Evolutionary conservation across 2,329 filamentous ascomycete genomes (phyloP), one percentile per base, ranked within the genome.

Genomic region (Diaporthe longicolla): DNA sequence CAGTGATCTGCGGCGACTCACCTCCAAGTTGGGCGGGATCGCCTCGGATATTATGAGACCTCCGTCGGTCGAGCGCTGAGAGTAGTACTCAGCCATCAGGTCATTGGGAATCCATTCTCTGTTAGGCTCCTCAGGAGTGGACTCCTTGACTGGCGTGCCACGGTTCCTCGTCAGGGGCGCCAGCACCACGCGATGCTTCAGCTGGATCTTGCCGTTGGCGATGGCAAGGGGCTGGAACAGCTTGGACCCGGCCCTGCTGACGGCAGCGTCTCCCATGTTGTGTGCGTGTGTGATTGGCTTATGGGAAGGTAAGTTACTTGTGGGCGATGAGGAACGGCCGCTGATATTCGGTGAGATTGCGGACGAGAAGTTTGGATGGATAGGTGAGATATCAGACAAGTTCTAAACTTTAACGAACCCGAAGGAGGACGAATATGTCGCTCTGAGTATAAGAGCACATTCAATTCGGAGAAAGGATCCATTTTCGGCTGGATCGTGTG

Each of bases 191-290:
- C 74, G 73, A 57, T 76, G 74, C 70, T 72, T 66, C 19, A 76
- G 63, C 26, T 70, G 70, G 17, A 71, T 71, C 37, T 52, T 71
- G n/a, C 72, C 72, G 37, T 74, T 65, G 81, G 83, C 76, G 75
- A 85, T 81, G 15, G 75, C 77, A 17, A 83, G 75, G 4, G 82
- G 81, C 70, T 81, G 74, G 66, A 84, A 83, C 19, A 83, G 78
- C 73, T 79, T 70, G 61, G 79, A 78, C 71, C 45, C 48, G 19
- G 48, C 68, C 52, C 72, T 71, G 57, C 75, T 71, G 73, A 74
- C 54, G 58, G 73, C 52, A 48, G 76, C 65, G 73, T 76, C 48
- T 54, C 74, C 71, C 71, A 75, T 71, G 35, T 15, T 55, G 37
- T 11, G 32, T 29, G 32, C 8, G 63, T 35, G 45, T 40, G 48